Percentiles rank a stretch among this genome's conserved stretches.
Conservation (phyloP, 441 rosid genomes). For the Cnidoscolus chayamansa region DNA sequence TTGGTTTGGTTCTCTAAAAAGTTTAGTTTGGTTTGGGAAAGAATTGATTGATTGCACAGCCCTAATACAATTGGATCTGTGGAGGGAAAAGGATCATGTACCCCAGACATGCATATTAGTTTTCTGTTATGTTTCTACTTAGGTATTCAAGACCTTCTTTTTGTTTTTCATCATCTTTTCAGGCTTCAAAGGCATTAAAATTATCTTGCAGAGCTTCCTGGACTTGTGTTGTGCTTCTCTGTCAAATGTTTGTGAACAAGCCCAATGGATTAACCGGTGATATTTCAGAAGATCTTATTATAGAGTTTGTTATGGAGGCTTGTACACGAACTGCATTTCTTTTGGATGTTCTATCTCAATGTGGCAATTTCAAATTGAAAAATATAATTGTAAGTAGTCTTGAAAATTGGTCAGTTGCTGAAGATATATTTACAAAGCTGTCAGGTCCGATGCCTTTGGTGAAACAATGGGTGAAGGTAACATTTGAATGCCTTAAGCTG, state of each 20-base stretch:
- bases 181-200: conserved; percentile 82
- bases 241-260: conserved; percentile 39
- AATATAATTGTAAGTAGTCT: conserved; percentile 44
- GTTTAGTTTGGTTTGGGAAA: too few species aligned
- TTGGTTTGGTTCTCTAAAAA: too few species aligned
- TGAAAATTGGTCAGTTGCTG: conserved; percentile 69
- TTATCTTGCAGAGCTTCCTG: conserved; percentile 78
- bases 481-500: conserved; percentile 20
- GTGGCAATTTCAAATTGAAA: conserved; percentile 42
- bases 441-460: conserved; percentile 72
- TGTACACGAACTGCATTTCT: conserved; percentile 63
- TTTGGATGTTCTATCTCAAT: conserved; percentile 74
- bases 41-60: too few species aligned
- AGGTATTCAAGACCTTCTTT: conserved; percentile 16
- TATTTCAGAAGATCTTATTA: conserved; percentile 52
- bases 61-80: not conserved
- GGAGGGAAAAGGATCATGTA: not conserved
- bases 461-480: conserved; percentile 96
- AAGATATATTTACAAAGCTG: conserved; percentile 39
- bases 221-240: conserved; percentile 50
- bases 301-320: conserved; percentile 55
- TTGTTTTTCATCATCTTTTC: conserved; percentile 29
- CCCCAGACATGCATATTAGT: not conserved
- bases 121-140: not conserved
- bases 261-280: conserved; percentile 35